Evolutionary conservation across 2,329 filamentous ascomycete genomes (phyloP), one percentile per base, ranked within the genome.

Genomic region (Delphinella strobiligena): DNA sequence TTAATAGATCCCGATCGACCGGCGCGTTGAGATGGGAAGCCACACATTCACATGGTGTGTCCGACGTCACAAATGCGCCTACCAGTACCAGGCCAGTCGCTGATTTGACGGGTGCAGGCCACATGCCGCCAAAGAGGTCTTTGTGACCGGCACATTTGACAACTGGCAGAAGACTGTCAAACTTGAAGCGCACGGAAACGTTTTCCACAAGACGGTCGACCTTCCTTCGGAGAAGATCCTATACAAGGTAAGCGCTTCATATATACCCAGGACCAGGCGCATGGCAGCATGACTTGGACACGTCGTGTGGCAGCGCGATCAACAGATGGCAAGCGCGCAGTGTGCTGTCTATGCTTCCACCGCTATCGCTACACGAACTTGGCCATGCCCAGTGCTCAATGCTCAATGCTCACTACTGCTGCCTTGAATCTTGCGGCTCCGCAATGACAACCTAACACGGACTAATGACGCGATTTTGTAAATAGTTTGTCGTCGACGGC

Each of bases 171-270:
- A 91, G 71, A 86, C 78, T 41, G 75, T 89, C 60, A 75, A 82
- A 67, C 74, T 98, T 42, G 78, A 87, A 35, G 86, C 85, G 66
- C 71, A 77, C 31, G 82, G 74, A 56, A 69, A 77, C 36, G 60
- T 61, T 52, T 93, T 93, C 62, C 71, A 82, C 63, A 94, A 94
- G 70, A 75, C 76, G 24, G 86, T 98, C 44, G 67, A 75, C 38
- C 70, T 96, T 24, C 67, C 75, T 40, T 64, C 68, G 12, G 65
- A 68, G 36, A 68, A 79, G 47, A 80, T 93, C 51, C 79, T 80
- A 57, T 98, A 95, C 78, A 98, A 98, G 85, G 89, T 94, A 68
- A 49, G 73, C n/a, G n/a, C n/a, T n/a, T n/a, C n/a, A n/a, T n/a
- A n/a, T n/a, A n/a, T 27, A 7, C 22, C 22, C 22, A 27, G 22